A percentile compares a stretch with the other conserved stretches of the same genome.
phyloP scores from a whole-genome alignment of 2,329 filamentous ascomycete species.

The Delphinella strobiligena region DNA sequence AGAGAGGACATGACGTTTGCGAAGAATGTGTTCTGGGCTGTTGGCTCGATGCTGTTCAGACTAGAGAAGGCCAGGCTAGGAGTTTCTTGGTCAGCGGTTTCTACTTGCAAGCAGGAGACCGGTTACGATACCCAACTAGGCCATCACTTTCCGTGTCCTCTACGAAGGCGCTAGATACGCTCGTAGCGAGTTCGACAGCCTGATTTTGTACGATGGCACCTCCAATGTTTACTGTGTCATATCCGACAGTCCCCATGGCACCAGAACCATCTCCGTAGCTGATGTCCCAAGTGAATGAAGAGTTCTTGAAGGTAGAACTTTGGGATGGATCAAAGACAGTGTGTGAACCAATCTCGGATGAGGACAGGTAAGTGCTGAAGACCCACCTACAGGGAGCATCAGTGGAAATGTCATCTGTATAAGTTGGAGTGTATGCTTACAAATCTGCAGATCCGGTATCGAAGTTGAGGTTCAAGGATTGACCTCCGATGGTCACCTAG shows the following conservation, averaged over 20 bases:
- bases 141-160: conserved; percentile 51
- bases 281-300: conserved; percentile 46
- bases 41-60: conserved; percentile 53
- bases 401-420: background rate
- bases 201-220: conserved; percentile 50
- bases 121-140: no score
- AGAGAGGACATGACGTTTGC: conserved; percentile 54
- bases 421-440: conserved; percentile 25
- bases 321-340: conserved; percentile 42
- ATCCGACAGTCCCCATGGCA: conserved; percentile 53
- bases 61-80: conserved; percentile 52
- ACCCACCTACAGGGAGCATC: conserved; percentile 43
- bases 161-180: conserved; percentile 46
- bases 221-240: conserved; percentile 56
- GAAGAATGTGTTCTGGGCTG: conserved; percentile 59
- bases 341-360: conserved; percentile 37
- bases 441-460: conserved; percentile 67
- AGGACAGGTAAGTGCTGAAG: conserved; percentile 49
- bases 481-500: conserved; percentile 52
- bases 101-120: no score
- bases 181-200: conserved; percentile 54
- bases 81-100: no score
- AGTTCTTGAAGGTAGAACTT: conserved; percentile 37
- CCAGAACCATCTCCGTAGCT: conserved; percentile 57
- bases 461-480: conserved; percentile 57